Base-by-base conservation (phyloP, 2,329 filamentous ascomycete genomes). In the Sarocladium strictum region DNA sequence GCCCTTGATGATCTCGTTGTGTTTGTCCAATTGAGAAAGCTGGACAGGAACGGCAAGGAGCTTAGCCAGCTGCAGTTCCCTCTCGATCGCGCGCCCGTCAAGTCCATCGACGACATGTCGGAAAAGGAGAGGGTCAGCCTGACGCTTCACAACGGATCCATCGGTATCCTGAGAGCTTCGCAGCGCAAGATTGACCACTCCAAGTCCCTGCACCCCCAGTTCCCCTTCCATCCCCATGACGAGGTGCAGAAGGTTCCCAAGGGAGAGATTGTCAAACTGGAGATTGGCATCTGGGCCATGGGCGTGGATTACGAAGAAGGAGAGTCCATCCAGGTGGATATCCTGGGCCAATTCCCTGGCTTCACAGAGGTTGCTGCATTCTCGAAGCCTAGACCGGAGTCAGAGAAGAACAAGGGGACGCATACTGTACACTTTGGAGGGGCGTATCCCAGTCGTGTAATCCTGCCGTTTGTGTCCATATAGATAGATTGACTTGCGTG, bases 281-380 rank as follows among this genome's bases (percentile, higher is more conserved):
- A 77, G 45, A 77, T 78, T 55, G 73, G 72, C 0, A 72, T 78
- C 12, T 78, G 73, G 74, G 67, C 70, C 0, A 70, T 72, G 64
- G 74, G 74, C 0, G 66, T 75, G 0, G 70, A 75, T 26, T 78
- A 72, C 59, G 71, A 76, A 2, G 69, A 21, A 7, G 38, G 38
- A 21, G 38, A 43, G 38, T 43, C 38, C 38, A 43, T 43, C 38
- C 38, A 43, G 38, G 38, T 43, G 38, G 38, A 43, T 43, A 43
- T 43, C 23, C 38, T 43, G n/a, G 38, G 38, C 19, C 38, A 43
- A 19, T 21, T 21, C 19, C 38, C 38, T 21, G 38, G 38, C 19
- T 43, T 43, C 38, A 43, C 38, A 23, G 38, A 43, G 38, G 38
- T 43, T 23, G 38, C 38, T 11, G 38, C 38, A 19, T 43, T 43